phyloP scores from a whole-genome alignment of 176 grass and related monocot genomes.

The barley (Hordeum vulgare) region DNA sequence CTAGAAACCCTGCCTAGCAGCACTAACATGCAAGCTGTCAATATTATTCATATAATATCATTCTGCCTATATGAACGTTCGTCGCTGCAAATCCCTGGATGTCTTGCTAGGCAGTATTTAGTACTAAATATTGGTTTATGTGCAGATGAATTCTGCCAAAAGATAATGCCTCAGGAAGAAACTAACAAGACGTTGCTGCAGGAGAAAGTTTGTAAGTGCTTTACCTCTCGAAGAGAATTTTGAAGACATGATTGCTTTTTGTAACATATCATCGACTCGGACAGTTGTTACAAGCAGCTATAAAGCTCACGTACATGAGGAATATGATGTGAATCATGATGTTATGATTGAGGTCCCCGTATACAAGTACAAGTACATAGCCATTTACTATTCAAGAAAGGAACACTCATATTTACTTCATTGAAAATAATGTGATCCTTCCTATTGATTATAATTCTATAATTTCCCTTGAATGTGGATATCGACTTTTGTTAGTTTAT shows the following conservation, averaged over 20 bases:
- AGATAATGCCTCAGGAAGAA: slow-evolving; percentile 36
- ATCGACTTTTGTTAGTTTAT: slow-evolving; percentile 2
- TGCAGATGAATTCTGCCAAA: slow-evolving; percentile 58
- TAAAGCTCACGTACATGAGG: background rate
- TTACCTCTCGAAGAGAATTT: background rate
- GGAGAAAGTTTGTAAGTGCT: slow-evolving; percentile 37
- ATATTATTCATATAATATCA: background rate
- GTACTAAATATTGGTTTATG: slow-evolving; percentile 21
- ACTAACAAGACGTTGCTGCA: slow-evolving; percentile 13
- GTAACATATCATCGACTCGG: slow-evolving; percentile 3
- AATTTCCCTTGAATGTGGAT: background rate
- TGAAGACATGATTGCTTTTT: background rate
- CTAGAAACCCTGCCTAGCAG: background rate
- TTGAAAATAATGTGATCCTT: background rate
- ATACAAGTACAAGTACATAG: background rate
- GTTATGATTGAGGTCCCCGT: background rate
- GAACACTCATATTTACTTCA: background rate
- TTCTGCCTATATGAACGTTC: background rate
- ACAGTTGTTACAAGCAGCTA: background rate
- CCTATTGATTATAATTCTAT: background rate
- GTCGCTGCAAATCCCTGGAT: background rate
- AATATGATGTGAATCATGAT: background rate
- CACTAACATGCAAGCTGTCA: background rate
- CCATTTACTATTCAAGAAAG: background rate
- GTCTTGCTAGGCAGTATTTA: background rate